These are phyloP conservation scores for Umbelopsis sp. DNA, from an alignment of 192 early-diverging fungal species.

Conservation along the genomic window DNA sequence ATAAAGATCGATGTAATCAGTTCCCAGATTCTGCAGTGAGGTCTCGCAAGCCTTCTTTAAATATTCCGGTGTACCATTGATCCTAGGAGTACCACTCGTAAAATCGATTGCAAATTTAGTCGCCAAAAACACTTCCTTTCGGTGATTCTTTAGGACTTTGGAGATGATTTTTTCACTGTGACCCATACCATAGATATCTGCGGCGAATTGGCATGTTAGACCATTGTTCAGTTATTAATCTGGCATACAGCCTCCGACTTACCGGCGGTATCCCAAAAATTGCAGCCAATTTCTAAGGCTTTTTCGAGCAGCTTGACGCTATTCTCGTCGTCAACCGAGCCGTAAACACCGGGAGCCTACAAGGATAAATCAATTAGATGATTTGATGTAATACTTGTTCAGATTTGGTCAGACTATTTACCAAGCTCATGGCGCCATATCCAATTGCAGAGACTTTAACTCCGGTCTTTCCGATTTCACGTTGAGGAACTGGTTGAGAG, in stretches of 20 bases:
- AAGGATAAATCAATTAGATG: background rate
- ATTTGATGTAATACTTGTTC: background rate
- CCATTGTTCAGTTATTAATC: background rate
- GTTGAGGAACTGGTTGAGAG: background rate
- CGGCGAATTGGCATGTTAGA: background rate
- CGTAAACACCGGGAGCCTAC: slow-evolving; percentile 37
- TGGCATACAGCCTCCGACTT: background rate
- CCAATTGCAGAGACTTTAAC: slow-evolving; percentile 41
- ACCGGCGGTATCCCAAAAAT: slow-evolving; percentile 64
- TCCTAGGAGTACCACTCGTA: slow-evolving; percentile 58
- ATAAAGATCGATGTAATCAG: slow-evolving; percentile 75
- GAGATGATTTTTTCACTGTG: slow-evolving; percentile 5
- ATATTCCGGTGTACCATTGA: slow-evolving; percentile 61
- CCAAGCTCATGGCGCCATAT: slow-evolving; percentile 50
- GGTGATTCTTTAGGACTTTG: slow-evolving; percentile 16
- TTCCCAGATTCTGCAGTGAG: slow-evolving; percentile 61
- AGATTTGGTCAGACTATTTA: background rate
- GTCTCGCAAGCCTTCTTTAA: slow-evolving; percentile 49
- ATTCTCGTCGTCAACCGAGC: slow-evolving; percentile 36
- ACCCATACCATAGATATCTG: slow-evolving; percentile 36
- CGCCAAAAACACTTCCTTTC: slow-evolving; percentile 54
- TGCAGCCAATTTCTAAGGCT: slow-evolving; percentile 56
- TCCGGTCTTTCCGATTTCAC: slow-evolving; percentile 42
- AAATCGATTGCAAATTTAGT: slow-evolving; percentile 64
- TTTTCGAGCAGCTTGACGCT: slow-evolving; percentile 47